Base-by-base conservation (phyloP, 352 stramenopile genomes). In the Phytophthora uliginosa region DNA sequence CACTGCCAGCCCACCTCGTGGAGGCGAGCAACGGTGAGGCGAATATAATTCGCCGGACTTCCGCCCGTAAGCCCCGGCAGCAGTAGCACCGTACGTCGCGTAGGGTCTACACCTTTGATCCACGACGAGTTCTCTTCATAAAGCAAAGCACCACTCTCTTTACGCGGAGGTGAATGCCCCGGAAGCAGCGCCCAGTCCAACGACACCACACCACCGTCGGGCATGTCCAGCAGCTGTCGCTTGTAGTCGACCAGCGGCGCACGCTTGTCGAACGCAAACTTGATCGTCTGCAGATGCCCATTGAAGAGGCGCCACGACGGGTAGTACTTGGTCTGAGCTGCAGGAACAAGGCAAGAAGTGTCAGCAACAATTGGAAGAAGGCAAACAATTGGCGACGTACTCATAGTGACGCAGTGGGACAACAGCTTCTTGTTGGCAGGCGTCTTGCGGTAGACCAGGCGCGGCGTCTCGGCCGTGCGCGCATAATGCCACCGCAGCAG, bases 41-140 rank as follows among this genome's bases (percentile, higher is more conserved):
- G 83, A 50, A 94, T 87, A 77, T 94, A 94, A 40, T 84, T 84
- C 63, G 90, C 86, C 2, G 67, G 28, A 31, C 86, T 92, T 18
- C 83, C 85, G 42, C 86, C 83, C 0, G 86, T 88, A 24, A 91
- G 73, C 13, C 86, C 86, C 1, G 86, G 83, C 0, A 91, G 61
- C 4, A 94, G 56, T n/a, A 93, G 55, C 70, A 85, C 79, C 5
- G 76, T 91, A 15, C 76, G 77, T 13, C 51, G 53, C 0, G 40
- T 73, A 4, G 54, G 33, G n/a, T 89, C 70, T 9, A 90, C 42
- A 2, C 71, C 59, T 26, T 64, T 42, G 17, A 86, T 45, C 69
- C 69, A 76, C 18, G 61, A 71, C 22, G 61, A 66, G 7, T n/a
- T 9, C 12, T 24, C 42, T 22, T 48, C 38, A 31, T 42, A 10